phyloP scores from a whole-genome alignment of 805 yeast species.

The Wickerhamomyces chaumierensis region DNA sequence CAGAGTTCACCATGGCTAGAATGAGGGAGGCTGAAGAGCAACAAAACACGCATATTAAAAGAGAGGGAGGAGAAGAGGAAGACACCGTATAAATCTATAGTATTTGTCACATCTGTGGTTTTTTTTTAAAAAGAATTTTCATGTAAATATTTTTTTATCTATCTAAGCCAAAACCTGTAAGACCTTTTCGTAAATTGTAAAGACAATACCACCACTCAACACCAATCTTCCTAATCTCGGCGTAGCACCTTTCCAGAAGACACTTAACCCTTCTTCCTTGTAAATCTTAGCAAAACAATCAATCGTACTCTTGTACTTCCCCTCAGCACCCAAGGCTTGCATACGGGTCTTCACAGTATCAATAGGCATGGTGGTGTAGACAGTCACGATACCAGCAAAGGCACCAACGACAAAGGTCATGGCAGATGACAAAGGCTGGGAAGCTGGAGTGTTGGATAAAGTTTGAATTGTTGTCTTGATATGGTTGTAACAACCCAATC shows the following conservation, averaged over 20 bases:
- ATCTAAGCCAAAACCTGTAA: slow-evolving; percentile 28
- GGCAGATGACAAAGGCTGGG: slow-evolving; percentile 63
- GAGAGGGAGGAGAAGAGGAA: too few relatives aligned
- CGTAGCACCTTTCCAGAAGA: slow-evolving; percentile 98
- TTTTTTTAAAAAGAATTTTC: too few relatives aligned
- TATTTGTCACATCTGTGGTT: too few relatives aligned
- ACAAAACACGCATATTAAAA: too few relatives aligned
- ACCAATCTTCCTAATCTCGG: slow-evolving; percentile 89
- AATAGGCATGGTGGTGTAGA: slow-evolving; percentile 88
- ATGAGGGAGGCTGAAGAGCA: not conserved
- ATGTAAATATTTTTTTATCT: not conserved
- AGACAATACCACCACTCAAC: slow-evolving; percentile 93
- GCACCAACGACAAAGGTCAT: slow-evolving; percentile 86
- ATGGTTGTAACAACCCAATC: slow-evolving; percentile 86
- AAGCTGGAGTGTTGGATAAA: slow-evolving; percentile 52
- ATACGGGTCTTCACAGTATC: slow-evolving; percentile 94
- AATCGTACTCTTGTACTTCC: slow-evolving; percentile 59
- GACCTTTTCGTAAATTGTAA: slow-evolving; percentile 90
- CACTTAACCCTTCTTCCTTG: slow-evolving; percentile 76
- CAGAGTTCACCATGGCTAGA: not conserved
- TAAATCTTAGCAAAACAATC: slow-evolving; percentile 76
- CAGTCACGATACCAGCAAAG: slow-evolving; percentile 81
- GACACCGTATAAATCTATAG: not conserved
- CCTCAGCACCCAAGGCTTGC: slow-evolving; percentile 81
- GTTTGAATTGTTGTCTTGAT: slow-evolving; percentile 72